Evolutionary conservation across 345 rosid genomes (phyloP).

Genomic region (Euphorbia lathyris): DNA sequence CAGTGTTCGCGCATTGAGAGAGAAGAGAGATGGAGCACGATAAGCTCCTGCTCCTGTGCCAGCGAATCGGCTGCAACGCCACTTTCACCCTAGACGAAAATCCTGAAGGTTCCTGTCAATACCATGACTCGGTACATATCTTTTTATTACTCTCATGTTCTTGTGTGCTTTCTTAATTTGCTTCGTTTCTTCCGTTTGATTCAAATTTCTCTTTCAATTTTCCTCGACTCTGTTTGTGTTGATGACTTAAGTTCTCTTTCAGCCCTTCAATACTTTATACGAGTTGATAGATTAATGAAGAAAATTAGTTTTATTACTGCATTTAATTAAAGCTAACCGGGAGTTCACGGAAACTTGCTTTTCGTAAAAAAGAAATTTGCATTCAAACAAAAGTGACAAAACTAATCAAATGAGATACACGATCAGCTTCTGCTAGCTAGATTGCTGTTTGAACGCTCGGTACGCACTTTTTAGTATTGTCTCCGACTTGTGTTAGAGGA

Average conservation of each 20-base stretch:
- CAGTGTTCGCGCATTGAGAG: not conserved
- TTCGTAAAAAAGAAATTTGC: not conserved
- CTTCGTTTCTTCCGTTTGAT: not conserved
- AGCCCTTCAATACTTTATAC: not conserved
- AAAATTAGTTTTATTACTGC: not conserved
- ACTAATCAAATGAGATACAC: not conserved
- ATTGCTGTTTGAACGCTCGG: not conserved
- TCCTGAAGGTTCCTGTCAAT: slow-evolving; percentile 80
- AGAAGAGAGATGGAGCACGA: slow-evolving; percentile 38
- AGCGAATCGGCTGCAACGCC: slow-evolving; percentile 87
- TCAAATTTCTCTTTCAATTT: not conserved
- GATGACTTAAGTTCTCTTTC: not conserved
- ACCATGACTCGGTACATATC: slow-evolving; percentile 57
- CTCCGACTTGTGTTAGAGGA: not conserved
- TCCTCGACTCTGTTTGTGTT: not conserved
- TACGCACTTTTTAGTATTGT: not conserved
- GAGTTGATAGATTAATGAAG: not conserved
- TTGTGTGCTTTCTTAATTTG: not conserved
- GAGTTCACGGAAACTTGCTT: not conserved
- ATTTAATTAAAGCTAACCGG: not conserved
- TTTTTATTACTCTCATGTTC: not conserved
- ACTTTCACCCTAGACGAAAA: slow-evolving; percentile 75
- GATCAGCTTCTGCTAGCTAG: not conserved
- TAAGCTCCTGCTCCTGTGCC: slow-evolving; percentile 56
- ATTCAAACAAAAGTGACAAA: not conserved